Conservation (phyloP, 129 eudicot species). For the Arctium minus region DNA sequence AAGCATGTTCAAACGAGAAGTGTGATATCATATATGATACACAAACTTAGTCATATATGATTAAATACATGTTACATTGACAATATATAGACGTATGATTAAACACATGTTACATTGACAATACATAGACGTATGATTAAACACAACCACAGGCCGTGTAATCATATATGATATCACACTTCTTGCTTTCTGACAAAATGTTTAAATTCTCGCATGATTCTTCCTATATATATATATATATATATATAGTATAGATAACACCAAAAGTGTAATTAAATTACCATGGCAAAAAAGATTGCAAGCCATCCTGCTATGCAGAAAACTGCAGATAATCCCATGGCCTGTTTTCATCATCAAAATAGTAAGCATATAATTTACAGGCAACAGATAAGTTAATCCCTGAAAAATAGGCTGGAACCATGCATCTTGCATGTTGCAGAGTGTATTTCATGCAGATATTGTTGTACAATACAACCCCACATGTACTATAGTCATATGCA, state of each 20-base stretch:
- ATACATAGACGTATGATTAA: too few species aligned
- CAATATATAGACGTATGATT: too few species aligned
- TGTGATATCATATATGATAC: too few species aligned
- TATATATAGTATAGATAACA: background rate
- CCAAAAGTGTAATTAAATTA: slow-evolving; percentile 11
- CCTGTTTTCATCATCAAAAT: slow-evolving; percentile 40
- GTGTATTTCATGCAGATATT: slow-evolving; percentile 23
- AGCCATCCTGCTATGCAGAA: slow-evolving; percentile 90
- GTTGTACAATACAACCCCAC: slow-evolving; percentile 16
- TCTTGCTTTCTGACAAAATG: too few species aligned
- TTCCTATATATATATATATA: background rate
- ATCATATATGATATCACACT: too few species aligned
- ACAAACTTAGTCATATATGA: too few species aligned
- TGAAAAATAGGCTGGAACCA: slow-evolving; percentile 7
- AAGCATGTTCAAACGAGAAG: too few species aligned
- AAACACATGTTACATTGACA: too few species aligned
- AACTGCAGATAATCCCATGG: slow-evolving; percentile 78
- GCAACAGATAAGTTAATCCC: slow-evolving; percentile 1
- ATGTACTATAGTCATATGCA: slow-evolving; percentile 21
- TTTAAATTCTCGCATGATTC: too few species aligned
- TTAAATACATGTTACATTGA: too few species aligned
- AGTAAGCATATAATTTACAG: background rate
- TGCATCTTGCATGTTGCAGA: background rate
- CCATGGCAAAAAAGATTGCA: slow-evolving; percentile 66
- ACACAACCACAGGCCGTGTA: too few species aligned